Conservation (phyloP, 352 stramenopile species). For the Pythium aquatile region DNA sequence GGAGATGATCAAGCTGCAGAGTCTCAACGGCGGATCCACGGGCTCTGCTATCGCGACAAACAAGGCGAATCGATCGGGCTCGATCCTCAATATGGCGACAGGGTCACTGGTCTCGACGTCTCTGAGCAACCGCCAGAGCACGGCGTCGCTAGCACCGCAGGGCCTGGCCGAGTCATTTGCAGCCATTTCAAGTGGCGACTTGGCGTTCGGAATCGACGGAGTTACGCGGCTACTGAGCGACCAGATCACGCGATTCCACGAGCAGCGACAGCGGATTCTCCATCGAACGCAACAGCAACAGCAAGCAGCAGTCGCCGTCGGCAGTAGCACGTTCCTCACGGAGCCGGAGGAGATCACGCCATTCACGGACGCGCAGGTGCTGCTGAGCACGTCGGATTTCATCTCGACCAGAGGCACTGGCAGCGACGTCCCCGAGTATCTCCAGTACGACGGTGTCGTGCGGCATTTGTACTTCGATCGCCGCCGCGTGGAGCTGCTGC, state of each 20-base stretch:
- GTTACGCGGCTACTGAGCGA: background rate
- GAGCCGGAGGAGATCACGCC: slow-evolving; percentile 35
- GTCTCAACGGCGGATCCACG: background rate
- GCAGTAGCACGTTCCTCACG: slow-evolving; percentile 43
- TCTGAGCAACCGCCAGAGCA: background rate
- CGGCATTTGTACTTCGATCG: slow-evolving; percentile 53
- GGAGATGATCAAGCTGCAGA: slow-evolving; percentile 15
- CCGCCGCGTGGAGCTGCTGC: slow-evolving; percentile 41
- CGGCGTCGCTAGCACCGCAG: background rate
- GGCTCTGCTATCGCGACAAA: background rate
- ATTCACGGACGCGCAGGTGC: background rate
- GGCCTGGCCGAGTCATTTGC: background rate
- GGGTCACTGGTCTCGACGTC: background rate
- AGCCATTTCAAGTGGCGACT: slow-evolving; percentile 6
- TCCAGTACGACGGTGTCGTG: slow-evolving; percentile 61
- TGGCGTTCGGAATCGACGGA: slow-evolving; percentile 23
- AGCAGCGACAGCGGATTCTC: slow-evolving; percentile 28
- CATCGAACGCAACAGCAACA: slow-evolving; percentile 26
- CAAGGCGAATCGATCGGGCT: background rate
- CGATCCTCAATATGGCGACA: background rate
- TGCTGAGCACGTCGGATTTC: slow-evolving; percentile 33
- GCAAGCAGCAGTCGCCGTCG: background rate
- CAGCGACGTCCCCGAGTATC: slow-evolving; percentile 44
- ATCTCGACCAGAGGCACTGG: slow-evolving; percentile 36
- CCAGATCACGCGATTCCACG: slow-evolving; percentile 16